A percentile compares a stretch with the other conserved stretches of the same genome.
phyloP scores from a whole-genome alignment of 2,329 filamentous ascomycete genomes.

The Xylariaceae sp. region DNA sequence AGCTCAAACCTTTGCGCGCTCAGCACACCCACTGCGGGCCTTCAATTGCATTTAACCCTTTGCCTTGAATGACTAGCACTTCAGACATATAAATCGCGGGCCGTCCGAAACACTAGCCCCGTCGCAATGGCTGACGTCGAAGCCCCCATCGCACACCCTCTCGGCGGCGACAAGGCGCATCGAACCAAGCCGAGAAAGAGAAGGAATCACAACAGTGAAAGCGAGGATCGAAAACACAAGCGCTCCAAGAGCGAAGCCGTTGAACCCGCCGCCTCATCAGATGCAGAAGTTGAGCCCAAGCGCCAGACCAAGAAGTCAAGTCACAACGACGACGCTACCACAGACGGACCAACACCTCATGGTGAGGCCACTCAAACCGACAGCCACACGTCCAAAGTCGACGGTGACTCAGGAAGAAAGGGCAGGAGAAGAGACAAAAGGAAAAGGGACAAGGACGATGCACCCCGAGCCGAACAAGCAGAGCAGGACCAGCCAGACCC shows the following conservation, averaged over 20 bases:
- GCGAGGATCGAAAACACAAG: slow-evolving; percentile 47
- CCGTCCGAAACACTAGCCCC: no score
- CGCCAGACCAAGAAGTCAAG: no score
- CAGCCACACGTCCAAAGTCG: no score
- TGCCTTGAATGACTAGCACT: no score
- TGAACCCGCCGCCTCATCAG: background rate
- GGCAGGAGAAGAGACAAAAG: slow-evolving; percentile 27
- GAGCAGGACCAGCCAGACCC: slow-evolving; percentile 11
- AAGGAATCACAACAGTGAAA: slow-evolving; percentile 21
- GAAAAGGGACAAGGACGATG: slow-evolving; percentile 8
- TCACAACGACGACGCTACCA: background rate
- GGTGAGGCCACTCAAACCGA: no score
- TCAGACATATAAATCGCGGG: no score
- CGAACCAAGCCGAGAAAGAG: slow-evolving; percentile 26
- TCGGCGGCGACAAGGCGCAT: slow-evolving; percentile 5
- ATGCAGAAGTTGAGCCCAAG: background rate
- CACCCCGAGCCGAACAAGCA: background rate
- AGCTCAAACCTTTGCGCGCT: no score
- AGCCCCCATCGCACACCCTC: no score
- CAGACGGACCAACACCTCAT: background rate
- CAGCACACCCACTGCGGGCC: no score
- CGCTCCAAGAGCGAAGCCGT: slow-evolving; percentile 41
- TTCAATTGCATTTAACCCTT: no score
- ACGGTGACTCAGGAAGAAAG: no score
- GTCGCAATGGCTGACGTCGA: no score